Evolutionary conservation across 306 rosid genomes (phyloP), one percentile per base, ranked within the genome.

Genomic region (Gleditsia sinensis): DNA sequence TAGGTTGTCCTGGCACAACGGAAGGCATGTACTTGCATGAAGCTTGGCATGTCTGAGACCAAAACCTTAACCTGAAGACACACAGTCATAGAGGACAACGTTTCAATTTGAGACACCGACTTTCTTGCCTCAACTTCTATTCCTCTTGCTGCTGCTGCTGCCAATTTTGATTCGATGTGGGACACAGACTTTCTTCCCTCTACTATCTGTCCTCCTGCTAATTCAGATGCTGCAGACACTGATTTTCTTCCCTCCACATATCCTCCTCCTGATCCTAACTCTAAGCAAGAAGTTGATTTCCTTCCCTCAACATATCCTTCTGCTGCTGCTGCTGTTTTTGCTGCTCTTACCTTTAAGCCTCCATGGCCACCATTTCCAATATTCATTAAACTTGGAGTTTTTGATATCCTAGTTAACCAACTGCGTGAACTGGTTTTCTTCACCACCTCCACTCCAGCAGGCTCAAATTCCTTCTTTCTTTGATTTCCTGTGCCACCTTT

Each of bases 11-110:
- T 92, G 0, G 95, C 97, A 76, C 90, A 87, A 16, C 93, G 87
- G 65, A 94, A 94, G 51, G 99, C 97, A 62, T 90, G 91, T 77
- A 88, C 83, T 83, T 94, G 99, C 99, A 94, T 92, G 87, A 86
- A 84, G 23, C 84, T 88, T 25, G 97, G 97, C 99, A 94, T 90
- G 69, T 94, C 99, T 10, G 93, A 71, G 6, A 87, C 95, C 84
- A 94, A 75, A 17, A 94, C 91, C 78, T 90, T 94, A 23, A 90
- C 96, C 67, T 94, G 89, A 75, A 92, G 92, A 87, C 82, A 80
- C 32, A 88, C 55, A 61, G 69, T 82, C 45, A 88, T 93, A 36
- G 97, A 92, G 12, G 75, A 80, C 80, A 87, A 82, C 37, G 86
- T 81, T 67, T 92, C 99, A 57, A 92, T 81, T n/a, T 92, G 95